Percentiles rank a stretch among this genome's conserved stretches.
These are phyloP conservation scores for Cercospora sojina DNA, from an alignment of 2,329 filamentous ascomycete species.

Conservation along the genomic window DNA sequence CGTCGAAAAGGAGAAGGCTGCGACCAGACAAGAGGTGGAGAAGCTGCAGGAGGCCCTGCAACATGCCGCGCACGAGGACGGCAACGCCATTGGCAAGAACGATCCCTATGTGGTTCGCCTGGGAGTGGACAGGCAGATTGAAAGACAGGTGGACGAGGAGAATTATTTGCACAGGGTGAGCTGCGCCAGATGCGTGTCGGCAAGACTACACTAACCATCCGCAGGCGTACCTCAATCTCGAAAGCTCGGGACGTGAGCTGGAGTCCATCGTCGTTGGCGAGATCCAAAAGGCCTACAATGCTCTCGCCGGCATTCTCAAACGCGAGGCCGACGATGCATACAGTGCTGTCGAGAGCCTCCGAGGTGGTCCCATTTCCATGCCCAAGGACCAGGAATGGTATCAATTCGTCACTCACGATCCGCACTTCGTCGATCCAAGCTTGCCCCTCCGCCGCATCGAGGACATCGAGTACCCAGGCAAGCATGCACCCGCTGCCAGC, in stretches of 20 bases:
- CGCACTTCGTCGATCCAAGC: constrained; percentile 82
- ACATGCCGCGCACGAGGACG: constrained; percentile 69
- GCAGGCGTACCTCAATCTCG: constrained; percentile 89
- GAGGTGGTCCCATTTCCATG: constrained; percentile 84
- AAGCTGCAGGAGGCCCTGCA: constrained; percentile 79
- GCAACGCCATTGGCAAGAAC: constrained; percentile 79
- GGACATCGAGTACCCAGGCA: constrained; percentile 87
- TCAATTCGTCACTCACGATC: constrained; percentile 73
- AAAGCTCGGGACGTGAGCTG: constrained; percentile 88
- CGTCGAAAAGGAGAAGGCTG: constrained; percentile 91
- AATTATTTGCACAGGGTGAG: constrained; percentile 90
- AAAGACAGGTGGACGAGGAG: constrained; percentile 92
- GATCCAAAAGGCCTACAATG: constrained; percentile 96
- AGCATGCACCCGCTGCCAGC: constrained; percentile 75
- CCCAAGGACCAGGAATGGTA: constrained; percentile 92
- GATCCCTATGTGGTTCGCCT: constrained; percentile 88
- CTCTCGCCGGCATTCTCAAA: constrained; percentile 86
- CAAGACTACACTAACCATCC: constrained; percentile 23
- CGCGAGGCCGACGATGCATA: constrained; percentile 83
- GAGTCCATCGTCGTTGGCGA: constrained; percentile 96
- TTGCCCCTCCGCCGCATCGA: constrained; percentile 74
- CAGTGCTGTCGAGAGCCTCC: constrained; percentile 74
- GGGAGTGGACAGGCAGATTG: constrained; percentile 83
- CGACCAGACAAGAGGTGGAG: constrained; percentile 74
- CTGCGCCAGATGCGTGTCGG: constrained; percentile 4